These are phyloP conservation scores for Fusarium sp. DNA, from an alignment of 2,329 filamentous ascomycete genomes.

Conservation along the genomic window DNA sequence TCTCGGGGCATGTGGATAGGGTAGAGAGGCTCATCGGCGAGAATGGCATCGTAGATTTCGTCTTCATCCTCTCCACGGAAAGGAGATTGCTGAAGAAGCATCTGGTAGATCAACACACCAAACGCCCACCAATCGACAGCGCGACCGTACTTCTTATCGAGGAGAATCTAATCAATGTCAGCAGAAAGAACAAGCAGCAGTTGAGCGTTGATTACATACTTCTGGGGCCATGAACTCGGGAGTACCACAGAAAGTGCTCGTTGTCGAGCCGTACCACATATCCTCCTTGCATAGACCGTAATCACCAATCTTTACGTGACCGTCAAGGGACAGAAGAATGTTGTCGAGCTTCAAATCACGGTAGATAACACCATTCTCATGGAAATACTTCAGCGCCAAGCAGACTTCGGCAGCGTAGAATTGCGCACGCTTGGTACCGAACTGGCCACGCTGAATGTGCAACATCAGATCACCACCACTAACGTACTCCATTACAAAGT, in stretches of 20 bases:
- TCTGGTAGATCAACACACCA: conserved; percentile 98
- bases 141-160: conserved; percentile 98
- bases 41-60: conserved; percentile 98
- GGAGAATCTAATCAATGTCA: conserved; percentile 77
- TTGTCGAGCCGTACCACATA: conserved; percentile 99
- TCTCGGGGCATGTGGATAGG: conserved; percentile 99
- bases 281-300: conserved; percentile 99
- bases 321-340: conserved; percentile 93
- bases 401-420: conserved; percentile 99
- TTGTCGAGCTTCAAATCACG: conserved; percentile 95
- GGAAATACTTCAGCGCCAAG: conserved; percentile 97
- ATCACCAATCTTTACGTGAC: conserved; percentile 98
- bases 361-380: conserved; percentile 99
- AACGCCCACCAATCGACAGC: conserved; percentile 99
- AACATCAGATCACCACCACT: conserved; percentile 99
- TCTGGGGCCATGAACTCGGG: conserved; percentile 99
- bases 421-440: conserved; percentile 96
- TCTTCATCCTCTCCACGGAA: conserved; percentile 99
- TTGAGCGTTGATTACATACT: conserved; percentile 64
- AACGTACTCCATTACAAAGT: conserved; percentile 99
- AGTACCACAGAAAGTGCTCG: conserved; percentile 99
- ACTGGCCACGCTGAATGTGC: conserved; percentile 97
- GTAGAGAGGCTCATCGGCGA: conserved; percentile 96
- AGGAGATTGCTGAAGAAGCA: conserved; percentile 98
- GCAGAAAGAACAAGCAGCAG: conserved; percentile 29